Conservation (phyloP, 176 grass and related monocot genomes). For the Ampelocalamus luodianensis region DNA sequence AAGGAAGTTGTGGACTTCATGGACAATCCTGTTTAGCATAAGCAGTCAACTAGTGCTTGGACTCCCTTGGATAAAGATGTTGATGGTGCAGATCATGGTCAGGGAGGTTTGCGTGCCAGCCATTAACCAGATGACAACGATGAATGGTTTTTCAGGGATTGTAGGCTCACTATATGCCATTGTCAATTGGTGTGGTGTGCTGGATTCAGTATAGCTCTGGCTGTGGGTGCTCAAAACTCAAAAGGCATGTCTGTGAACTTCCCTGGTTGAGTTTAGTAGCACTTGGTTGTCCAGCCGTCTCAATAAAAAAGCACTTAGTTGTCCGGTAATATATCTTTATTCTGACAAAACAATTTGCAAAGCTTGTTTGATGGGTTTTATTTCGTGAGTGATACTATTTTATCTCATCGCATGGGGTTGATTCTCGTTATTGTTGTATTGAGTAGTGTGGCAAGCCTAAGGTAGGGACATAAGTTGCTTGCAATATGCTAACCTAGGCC, state of each 20-base stretch:
- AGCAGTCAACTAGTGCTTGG: background rate
- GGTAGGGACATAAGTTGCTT: background rate
- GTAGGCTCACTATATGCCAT: background rate
- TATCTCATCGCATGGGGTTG: background rate
- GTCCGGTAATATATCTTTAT: background rate
- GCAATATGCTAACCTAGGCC: background rate
- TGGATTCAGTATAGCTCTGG: background rate
- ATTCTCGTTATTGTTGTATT: background rate
- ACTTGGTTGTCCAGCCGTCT: background rate
- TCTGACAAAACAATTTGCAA: background rate
- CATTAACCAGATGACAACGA: background rate
- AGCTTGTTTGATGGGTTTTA: background rate
- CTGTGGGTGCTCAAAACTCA: background rate
- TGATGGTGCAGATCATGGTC: background rate
- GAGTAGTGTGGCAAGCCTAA: background rate
- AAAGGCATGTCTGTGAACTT: background rate
- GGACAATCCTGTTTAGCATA: background rate
- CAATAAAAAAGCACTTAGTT: background rate
- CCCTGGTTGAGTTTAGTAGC: background rate
- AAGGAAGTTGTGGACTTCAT: conserved; percentile 11
- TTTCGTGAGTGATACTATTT: background rate
- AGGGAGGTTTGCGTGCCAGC: background rate
- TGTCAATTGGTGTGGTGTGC: background rate
- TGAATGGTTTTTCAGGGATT: background rate
- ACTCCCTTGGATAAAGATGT: background rate